Base-by-base conservation (phyloP, 75 land plant species). In the Pinus tabuliformis region DNA sequence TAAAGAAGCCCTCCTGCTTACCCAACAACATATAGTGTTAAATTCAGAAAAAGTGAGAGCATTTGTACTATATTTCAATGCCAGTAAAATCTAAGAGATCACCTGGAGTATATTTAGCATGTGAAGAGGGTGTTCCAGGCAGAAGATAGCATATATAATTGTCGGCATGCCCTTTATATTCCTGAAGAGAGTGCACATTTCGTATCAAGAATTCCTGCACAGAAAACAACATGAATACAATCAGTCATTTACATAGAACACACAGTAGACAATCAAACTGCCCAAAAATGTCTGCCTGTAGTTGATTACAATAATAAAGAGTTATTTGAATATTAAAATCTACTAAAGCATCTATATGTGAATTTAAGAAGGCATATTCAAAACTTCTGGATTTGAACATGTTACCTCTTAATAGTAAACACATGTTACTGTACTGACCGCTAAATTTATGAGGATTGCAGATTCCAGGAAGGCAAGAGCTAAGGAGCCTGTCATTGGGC, bases 1-100 rank as follows among this genome's bases (percentile, higher is more conserved):
- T 75, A 92, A 62, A 93, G 70, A 12, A 96, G 83, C 39, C 99
- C 96, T 12, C 99, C 96, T 93, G 87, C 20, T 70, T 39, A 60
- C 52, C 30, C 63, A 16, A 59, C 75, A 13, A 56, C 57, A 6
- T 58, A 28, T 8, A 16, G 1, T 58, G 15, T 76, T 57, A 71
- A 72, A 52, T 11, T 16, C 8, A 4, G n/a, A 73, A 24, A 11
- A 56, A 24, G 15, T 16, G 3, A 17, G 58, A n/a, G 15, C 21
- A 75, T 17, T 30, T 33, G 42, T 5, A 33, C 9, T 70, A 33
- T 21, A 18, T 54, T 20, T 60, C 74, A 80, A n/a, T 28, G 17
- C 28, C 77, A 77, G 70, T 78, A 56, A 30, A 59, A 16, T 37
- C 12, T 3, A 16, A 70, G 22, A 18, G 72, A 15, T 52, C 4